Base-by-base conservation (phyloP, 1,284 basidiomycete species). In the Cerrena zonata region DNA sequence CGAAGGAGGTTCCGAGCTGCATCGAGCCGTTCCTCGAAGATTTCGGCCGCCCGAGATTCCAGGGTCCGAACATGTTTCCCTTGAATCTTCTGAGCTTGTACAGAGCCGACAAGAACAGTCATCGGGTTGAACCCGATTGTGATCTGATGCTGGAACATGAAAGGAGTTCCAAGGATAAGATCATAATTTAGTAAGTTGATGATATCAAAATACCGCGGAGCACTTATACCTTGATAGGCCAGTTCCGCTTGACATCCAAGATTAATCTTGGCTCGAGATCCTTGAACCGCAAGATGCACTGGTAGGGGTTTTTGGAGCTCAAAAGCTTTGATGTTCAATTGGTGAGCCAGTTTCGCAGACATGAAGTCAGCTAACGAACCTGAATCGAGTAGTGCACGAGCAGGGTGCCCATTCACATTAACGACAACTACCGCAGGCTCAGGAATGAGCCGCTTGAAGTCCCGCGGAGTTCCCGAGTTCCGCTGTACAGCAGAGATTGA, bases 361-460 rank as follows among this genome's bases (percentile, higher is more conserved):
- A n/a, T n/a, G n/a, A n/a, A n/a, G n/a, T n/a, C n/a, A n/a, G 64
- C 64, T 0, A 72, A 54, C 0, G 70, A 74, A 1, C 69, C 68
- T 0, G 63, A 55, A 40, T 73, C 68, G 0, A 74, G 19, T 11
- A 73, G 48, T 0, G 67, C 68, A 0, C 57, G 36, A 1, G 57
- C 57, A 0, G 65, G 60, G 0, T 67, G 56, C 0, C 64, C 70
- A 54, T 73, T 68, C 0, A 75, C 43, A 0, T 55, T 43, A 0
- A 65, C 64, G 0, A 65, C 58, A 0, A 74, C 53, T 0, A 71
- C 60, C 0, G 73, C 40, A 0, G 65, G 65, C 18, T 61, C 62
- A 0, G 68, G 70, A 0, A 74, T 26, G 2, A 44, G 43, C 2
- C 52, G 43, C 3, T 19, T 18, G 38, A 50, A 53, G 45, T 52